These are phyloP conservation scores for Kwoniella europaea DNA, from an alignment of 768 basidiomycete genomes.

Conservation along the genomic window DNA sequence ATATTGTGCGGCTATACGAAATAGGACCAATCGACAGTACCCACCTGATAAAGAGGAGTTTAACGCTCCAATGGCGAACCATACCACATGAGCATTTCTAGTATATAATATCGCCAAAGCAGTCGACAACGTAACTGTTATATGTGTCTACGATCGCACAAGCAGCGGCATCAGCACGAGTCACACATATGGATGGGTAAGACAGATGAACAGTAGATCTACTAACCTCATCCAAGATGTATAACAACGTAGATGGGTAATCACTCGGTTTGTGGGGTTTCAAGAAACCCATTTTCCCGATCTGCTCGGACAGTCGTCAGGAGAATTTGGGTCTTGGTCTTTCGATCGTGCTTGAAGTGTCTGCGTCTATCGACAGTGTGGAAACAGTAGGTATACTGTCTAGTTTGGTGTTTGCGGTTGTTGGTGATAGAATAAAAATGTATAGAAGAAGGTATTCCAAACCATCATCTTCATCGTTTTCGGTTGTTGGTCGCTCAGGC, in stretches of 20 bases:
- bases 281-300: slow-evolving; percentile 37
- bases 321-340: too few relatives aligned
- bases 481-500: neutral
- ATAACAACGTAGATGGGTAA: slow-evolving; percentile 44
- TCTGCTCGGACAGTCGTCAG: too few relatives aligned
- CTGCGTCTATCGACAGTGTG: too few relatives aligned
- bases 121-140: slow-evolving; percentile 55
- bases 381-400: too few relatives aligned
- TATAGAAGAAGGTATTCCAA: neutral
- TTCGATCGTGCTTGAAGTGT: too few relatives aligned
- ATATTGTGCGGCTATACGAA: neutral
- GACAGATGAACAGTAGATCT: neutral
- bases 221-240: slow-evolving; percentile 49
- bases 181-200: too few relatives aligned
- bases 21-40: slow-evolving; percentile 8
- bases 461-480: neutral
- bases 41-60: slow-evolving; percentile 56
- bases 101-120: slow-evolving; percentile 55
- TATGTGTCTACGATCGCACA: slow-evolving; percentile 46
- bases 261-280: slow-evolving; percentile 43
- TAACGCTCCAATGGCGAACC: slow-evolving; percentile 57
- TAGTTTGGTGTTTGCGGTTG: too few relatives aligned
- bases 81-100: slow-evolving; percentile 57
- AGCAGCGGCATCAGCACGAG: neutral
- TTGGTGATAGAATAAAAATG: too few relatives aligned